These are phyloP conservation scores for Corinectria fuckeliana DNA, from an alignment of 2,329 filamentous ascomycete genomes.

Conservation along the genomic window DNA sequence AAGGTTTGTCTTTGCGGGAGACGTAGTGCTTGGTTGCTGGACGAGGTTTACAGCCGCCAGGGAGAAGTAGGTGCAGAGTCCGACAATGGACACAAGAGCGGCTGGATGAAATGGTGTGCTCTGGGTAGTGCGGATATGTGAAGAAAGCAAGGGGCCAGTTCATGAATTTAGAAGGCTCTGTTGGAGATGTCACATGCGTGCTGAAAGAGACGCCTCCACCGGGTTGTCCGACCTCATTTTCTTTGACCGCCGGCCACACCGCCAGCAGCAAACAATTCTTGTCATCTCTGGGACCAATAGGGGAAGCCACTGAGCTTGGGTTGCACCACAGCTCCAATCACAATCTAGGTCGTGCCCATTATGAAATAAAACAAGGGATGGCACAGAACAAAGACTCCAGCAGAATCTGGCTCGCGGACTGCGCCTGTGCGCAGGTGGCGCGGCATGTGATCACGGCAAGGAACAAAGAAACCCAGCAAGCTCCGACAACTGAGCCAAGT, in stretches of 20 bases:
- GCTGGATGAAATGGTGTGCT: neutral
- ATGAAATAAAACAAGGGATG: neutral
- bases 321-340: neutral
- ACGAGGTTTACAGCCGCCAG: neutral
- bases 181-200: neutral
- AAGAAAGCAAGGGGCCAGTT: neutral
- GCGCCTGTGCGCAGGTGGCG: neutral
- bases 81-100: neutral
- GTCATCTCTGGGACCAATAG: no score
- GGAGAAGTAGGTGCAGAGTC: neutral
- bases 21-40: neutral
- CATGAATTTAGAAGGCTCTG: neutral
- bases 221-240: neutral
- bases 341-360: neutral
- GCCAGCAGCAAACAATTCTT: neutral
- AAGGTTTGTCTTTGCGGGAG: neutral
- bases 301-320: neutral
- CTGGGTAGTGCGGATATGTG: neutral
- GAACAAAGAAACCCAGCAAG: neutral
- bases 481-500: neutral
- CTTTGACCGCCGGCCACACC: neutral
- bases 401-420: neutral
- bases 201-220: neutral
- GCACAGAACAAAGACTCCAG: neutral
- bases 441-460: neutral